A percentile compares a stretch with the other conserved stretches of the same genome.
These are phyloP conservation scores for Straminergon stramineum DNA, from an alignment of 225 moss, liverwort and hornwort species.

Conservation along the genomic window DNA sequence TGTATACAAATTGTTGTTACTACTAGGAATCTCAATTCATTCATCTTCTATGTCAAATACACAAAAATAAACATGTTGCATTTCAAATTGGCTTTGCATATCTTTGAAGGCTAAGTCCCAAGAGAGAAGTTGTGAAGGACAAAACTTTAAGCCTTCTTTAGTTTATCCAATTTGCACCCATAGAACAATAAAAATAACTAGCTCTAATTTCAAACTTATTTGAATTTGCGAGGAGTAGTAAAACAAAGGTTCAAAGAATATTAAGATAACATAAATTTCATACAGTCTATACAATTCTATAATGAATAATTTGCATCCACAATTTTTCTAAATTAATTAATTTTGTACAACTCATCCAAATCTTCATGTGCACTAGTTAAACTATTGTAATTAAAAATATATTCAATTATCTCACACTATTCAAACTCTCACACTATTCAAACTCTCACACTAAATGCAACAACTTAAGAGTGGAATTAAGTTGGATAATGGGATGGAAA, in stretches of 20 bases:
- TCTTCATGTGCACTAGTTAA: neutral
- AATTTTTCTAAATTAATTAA: neutral
- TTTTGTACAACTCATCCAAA: neutral
- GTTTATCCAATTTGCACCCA: neutral
- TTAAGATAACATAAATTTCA: neutral
- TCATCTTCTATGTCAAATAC: neutral
- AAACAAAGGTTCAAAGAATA: neutral
- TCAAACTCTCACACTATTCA: neutral
- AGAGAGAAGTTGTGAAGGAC: neutral
- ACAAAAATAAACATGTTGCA: neutral
- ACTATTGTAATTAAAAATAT: neutral
- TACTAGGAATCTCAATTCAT: neutral
- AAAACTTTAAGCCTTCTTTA: neutral
- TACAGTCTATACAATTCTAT: neutral
- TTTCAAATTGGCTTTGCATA: neutral
- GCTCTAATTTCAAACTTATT: neutral
- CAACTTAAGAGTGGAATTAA: neutral
- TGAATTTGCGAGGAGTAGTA: neutral
- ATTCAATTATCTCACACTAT: neutral
- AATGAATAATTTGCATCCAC: neutral
- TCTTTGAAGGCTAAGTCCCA: neutral
- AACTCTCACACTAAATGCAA: no score
- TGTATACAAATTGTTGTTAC: neutral
- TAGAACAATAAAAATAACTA: neutral
- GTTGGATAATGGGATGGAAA: neutral